phyloP scores from a whole-genome alignment of 805 yeast genomes.

The Kodamaea laetipori region DNA sequence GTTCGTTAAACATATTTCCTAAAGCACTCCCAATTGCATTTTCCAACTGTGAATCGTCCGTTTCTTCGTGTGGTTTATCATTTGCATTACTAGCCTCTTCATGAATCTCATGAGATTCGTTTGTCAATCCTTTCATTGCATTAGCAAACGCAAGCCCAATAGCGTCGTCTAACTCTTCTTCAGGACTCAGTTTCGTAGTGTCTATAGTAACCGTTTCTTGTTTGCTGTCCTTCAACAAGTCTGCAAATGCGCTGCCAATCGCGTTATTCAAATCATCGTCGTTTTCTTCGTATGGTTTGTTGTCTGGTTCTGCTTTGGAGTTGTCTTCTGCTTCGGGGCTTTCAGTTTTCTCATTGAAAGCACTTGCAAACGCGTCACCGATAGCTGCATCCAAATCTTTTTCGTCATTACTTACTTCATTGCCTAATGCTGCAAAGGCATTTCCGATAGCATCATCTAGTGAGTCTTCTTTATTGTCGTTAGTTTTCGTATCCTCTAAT shows the following conservation, averaged over 20 bases:
- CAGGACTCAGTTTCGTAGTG: neutral
- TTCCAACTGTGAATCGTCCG: slow-evolving; percentile 15
- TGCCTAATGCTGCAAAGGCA: slow-evolving; percentile 21
- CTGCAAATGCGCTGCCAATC: slow-evolving; percentile 14
- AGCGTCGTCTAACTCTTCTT: slow-evolving; percentile 13
- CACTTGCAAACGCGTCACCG: slow-evolving; percentile 9
- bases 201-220: neutral
- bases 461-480: neutral
- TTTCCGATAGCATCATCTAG: slow-evolving; percentile 33
- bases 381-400: slow-evolving; percentile 16
- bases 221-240: slow-evolving; percentile 1
- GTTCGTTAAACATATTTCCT: slow-evolving; percentile 14
- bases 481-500: neutral
- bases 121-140: slow-evolving; percentile 1
- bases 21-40: slow-evolving; percentile 27
- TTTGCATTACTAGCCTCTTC: no score
- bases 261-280: slow-evolving; percentile 18
- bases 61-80: no score
- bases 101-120: neutral
- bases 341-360: neutral
- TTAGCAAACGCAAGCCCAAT: slow-evolving; percentile 22
- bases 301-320: neutral
- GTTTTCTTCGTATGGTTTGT: neutral
- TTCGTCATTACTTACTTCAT: neutral
- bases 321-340: neutral